Percentiles rank a stretch among this genome's conserved stretches.
phyloP scores from a whole-genome alignment of 257 asterid species.

The Solanum clarkiae region DNA sequence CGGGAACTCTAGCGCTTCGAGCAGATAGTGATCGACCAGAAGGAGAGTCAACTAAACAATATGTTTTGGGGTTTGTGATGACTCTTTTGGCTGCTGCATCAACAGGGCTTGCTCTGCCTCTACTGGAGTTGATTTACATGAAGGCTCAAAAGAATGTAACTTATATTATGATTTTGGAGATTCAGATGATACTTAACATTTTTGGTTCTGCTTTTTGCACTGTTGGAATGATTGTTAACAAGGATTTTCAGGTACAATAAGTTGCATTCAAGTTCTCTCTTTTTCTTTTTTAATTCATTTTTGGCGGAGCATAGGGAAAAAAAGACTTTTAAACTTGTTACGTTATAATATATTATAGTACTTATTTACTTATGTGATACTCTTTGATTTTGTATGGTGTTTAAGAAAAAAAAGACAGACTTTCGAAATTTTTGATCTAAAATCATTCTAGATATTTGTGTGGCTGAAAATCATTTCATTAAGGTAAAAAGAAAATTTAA shows the following conservation, averaged over 20 bases:
- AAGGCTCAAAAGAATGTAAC: constrained; percentile 9
- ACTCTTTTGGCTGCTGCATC: constrained; percentile 12
- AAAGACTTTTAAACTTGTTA: too few species aligned
- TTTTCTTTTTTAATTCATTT: too few species aligned
- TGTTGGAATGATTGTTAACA: constrained; percentile 12
- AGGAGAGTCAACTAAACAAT: constrained; percentile 9
- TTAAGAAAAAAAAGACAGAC: too few species aligned
- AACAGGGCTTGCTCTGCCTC: constrained; percentile 17
- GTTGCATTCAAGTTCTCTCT: too few species aligned
- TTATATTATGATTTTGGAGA: constrained; percentile 21
- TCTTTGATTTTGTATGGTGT: too few species aligned
- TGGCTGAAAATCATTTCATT: too few species aligned
- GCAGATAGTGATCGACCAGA: constrained; percentile 2
- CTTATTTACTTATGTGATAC: too few species aligned
- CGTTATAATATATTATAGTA: too few species aligned
- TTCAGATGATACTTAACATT: constrained; percentile 6
- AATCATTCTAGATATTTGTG: too few species aligned
- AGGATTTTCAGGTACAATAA: constrained; percentile 14
- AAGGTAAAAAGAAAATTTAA: too few species aligned
- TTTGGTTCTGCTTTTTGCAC: constrained; percentile 11
- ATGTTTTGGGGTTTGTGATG: constrained; percentile 12
- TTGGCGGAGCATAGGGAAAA: too few species aligned
- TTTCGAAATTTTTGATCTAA: too few species aligned
- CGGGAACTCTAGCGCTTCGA: constrained; percentile 11
- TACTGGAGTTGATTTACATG: constrained; percentile 14